phyloP scores from a whole-genome alignment of 345 rosid genomes.

The Citrus maxima region DNA sequence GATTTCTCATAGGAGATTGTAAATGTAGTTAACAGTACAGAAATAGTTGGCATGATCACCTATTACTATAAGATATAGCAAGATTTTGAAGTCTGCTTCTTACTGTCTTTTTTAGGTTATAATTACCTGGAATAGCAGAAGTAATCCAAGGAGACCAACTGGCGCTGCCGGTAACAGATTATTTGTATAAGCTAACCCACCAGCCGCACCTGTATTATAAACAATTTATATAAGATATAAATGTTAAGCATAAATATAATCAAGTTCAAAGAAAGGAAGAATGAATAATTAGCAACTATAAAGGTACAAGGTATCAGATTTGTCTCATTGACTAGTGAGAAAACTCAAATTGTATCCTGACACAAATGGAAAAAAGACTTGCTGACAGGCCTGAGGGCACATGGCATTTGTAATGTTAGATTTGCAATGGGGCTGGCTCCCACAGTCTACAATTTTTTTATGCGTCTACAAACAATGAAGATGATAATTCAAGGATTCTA shows the following conservation, averaged over 20 bases:
- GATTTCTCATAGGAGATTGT: background rate
- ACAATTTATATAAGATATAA: slow-evolving; percentile 1
- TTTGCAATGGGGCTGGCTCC: background rate
- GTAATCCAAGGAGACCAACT: slow-evolving; percentile 64
- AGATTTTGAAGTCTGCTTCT: background rate
- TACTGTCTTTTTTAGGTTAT: background rate
- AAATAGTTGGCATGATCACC: background rate
- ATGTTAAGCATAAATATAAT: background rate
- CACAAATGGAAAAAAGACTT: background rate
- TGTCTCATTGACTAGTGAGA: background rate
- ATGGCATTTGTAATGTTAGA: background rate
- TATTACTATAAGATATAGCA: background rate
- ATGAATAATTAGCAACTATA: background rate
- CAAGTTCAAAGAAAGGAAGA: background rate
- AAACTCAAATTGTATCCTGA: background rate
- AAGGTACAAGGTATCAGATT: background rate
- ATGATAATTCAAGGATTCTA: background rate
- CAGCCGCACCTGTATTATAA: slow-evolving; percentile 50
- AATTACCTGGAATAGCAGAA: slow-evolving; percentile 63
- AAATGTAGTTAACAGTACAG: background rate
- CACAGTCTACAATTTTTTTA: background rate
- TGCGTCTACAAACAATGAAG: background rate
- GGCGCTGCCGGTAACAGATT: slow-evolving; percentile 70
- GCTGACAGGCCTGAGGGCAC: background rate
- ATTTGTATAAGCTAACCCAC: slow-evolving; percentile 57